These are phyloP conservation scores for Cladosporium sp. DNA, from an alignment of 2,329 filamentous ascomycete species.

Conservation along the genomic window DNA sequence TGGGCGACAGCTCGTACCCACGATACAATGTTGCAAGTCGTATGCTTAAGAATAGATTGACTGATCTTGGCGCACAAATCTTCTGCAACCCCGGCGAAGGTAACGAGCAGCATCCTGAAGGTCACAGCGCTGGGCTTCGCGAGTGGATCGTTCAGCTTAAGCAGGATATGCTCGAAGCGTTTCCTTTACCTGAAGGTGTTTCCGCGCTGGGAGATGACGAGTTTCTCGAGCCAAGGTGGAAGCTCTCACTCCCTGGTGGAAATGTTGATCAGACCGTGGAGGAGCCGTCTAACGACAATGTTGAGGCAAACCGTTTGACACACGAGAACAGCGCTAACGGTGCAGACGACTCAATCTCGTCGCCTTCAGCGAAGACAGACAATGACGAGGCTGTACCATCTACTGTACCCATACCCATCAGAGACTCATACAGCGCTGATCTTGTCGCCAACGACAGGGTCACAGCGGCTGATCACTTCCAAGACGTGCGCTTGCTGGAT, in stretches of 20 bases:
- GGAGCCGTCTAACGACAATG: background rate
- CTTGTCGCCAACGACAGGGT: constrained; percentile 70
- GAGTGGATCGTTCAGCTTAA: constrained; percentile 58
- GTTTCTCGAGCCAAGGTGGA: constrained; percentile 75
- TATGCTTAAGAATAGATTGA: constrained; percentile 80
- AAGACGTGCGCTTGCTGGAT: constrained; percentile 84
- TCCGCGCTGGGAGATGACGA: constrained; percentile 72
- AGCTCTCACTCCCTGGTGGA: constrained; percentile 41
- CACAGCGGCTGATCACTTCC: constrained; percentile 79
- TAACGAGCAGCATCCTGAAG: constrained; percentile 91
- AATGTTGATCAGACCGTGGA: background rate
- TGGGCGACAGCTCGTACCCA: constrained; percentile 92
- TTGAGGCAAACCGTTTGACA: background rate
- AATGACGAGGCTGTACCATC: constrained; percentile 35
- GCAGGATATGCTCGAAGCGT: constrained; percentile 64
- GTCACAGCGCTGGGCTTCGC: constrained; percentile 56
- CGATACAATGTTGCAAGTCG: constrained; percentile 92
- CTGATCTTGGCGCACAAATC: constrained; percentile 78
- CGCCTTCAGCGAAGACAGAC: background rate
- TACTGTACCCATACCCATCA: constrained; percentile 58
- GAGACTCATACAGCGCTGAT: constrained; percentile 57
- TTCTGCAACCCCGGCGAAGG: constrained; percentile 81
- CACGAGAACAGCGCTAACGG: background rate
- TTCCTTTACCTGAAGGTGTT: constrained; percentile 68
- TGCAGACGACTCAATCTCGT: background rate